Evolutionary conservation across 495 filamentous ascomycete genomes (phyloP), one percentile per base, ranked within the genome.

Genomic region (Hyaloscypha bicolor): DNA sequence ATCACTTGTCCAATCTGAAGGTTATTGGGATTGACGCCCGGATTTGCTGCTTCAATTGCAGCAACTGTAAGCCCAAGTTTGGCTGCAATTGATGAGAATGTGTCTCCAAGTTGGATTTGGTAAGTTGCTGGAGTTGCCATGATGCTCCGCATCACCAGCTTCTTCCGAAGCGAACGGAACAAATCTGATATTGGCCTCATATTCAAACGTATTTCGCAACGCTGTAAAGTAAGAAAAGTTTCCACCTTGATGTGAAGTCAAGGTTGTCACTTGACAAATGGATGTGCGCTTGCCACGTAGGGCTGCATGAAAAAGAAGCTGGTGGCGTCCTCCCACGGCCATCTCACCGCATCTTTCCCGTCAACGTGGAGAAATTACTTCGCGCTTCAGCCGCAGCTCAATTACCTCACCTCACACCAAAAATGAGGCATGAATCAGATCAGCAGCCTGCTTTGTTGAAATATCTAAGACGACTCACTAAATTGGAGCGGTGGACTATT

Each of bases 1-100:
- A 69, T 69, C 16, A 65, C 33, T 52, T 69, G 56, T n/a, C 67
- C 67, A 29, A 69, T 57, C 45, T 69, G 56, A 22, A 69, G 56
- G 11, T 19, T 22, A 31, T 5, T 55, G 3, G 62, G 62, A 21
- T 60, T 58, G n/a, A 69, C 32, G 19, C 42, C 31, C 5, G 56
- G 67, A 31, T 69, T 69, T 9, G 63, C 57, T 48, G 42, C 33
- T 48, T 55, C 29, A 30, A 69, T 30, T 9, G 48, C 57, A 22
- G 22, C 55, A 31, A 65, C 39, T 6, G 55, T 56, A n/a, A 31
- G 37, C n/a, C 30, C 21, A 19, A 60, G 42, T 2, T 11, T 57
- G 4, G 37, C 48, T 22, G 67, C 67, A 19, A 69, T 61, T 16
- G 35, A 21, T 30, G 22, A 29, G 21, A 69, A 57, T 25, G 67